These are phyloP conservation scores for Psophocarpus tetragonolobus DNA, from an alignment of 306 rosid species.

Conservation along the genomic window DNA sequence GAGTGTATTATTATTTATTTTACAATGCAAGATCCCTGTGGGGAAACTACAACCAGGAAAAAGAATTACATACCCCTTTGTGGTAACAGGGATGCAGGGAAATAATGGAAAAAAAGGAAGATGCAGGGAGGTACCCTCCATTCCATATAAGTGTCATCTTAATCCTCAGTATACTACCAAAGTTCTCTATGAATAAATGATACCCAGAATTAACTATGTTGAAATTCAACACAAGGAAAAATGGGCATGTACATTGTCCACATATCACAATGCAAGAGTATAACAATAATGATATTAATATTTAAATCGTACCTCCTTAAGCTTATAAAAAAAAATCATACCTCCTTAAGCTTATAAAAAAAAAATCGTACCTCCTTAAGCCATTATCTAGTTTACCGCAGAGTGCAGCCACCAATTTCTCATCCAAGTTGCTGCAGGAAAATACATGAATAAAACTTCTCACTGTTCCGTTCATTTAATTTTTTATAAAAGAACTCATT, in stretches of 20 bases:
- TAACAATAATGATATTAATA: no score
- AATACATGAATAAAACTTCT: slow-evolving; percentile 26
- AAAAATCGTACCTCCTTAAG: slow-evolving; percentile 62
- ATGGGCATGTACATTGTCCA: background rate
- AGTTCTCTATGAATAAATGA: background rate
- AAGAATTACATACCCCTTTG: background rate
- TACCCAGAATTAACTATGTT: background rate
- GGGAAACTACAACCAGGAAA: background rate
- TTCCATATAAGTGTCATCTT: background rate
- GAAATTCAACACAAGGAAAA: background rate
- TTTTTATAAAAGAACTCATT: background rate
- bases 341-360: slow-evolving; percentile 71
- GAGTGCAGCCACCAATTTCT: slow-evolving; percentile 92
- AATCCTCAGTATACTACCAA: background rate
- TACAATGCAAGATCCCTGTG: background rate
- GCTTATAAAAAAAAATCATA: no score
- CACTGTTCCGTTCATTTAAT: slow-evolving; percentile 13
- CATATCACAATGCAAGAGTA: slow-evolving; percentile 12
- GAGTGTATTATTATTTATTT: background rate
- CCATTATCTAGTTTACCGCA: slow-evolving; percentile 59
- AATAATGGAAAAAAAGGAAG: background rate
- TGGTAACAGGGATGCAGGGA: background rate
- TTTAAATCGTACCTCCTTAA: slow-evolving; percentile 64
- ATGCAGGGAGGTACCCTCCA: background rate
- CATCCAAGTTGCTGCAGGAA: slow-evolving; percentile 77